A percentile compares a stretch with the other conserved stretches of the same genome.
Evolutionary conservation across 495 filamentous ascomycete genomes (phyloP).

Genomic region (Delitschia confertaspora): DNA sequence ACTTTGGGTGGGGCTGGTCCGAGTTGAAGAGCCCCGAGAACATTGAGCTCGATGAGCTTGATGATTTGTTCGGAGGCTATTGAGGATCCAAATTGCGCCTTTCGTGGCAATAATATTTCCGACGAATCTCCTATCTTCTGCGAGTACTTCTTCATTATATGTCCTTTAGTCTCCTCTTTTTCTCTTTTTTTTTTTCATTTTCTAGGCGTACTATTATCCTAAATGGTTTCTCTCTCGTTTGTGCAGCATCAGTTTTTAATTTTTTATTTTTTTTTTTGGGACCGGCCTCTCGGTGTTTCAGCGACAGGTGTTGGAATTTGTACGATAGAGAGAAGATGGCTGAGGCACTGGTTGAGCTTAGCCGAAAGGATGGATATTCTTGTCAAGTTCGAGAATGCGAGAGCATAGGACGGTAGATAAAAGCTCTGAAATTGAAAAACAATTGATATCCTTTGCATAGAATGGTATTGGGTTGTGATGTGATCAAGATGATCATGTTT

Average conservation of each 20-base stretch:
- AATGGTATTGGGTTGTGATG: too few relatives aligned
- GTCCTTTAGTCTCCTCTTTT: conserved; percentile 15
- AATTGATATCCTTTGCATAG: conserved; percentile 15
- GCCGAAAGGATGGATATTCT: conserved; percentile 11
- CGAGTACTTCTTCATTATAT: background rate
- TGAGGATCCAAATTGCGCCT: conserved; percentile 12
- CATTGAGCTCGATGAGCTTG: conserved; percentile 85
- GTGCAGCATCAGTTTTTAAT: conserved; percentile 16
- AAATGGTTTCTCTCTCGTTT: conserved; percentile 19
- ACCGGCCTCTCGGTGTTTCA: conserved; percentile 11
- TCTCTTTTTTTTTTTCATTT: conserved; percentile 12
- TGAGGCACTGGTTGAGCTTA: conserved; percentile 20
- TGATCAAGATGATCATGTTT: too few relatives aligned
- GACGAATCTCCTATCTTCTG: conserved; percentile 13
- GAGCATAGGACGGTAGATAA: conserved; percentile 6
- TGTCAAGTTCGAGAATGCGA: background rate
- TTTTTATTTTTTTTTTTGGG: too few relatives aligned
- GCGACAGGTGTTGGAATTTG: conserved; percentile 3
- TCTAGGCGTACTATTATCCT: conserved; percentile 15
- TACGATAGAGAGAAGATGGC: conserved; percentile 18
- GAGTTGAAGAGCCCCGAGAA: conserved; percentile 77
- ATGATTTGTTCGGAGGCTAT: conserved; percentile 68
- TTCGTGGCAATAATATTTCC: conserved; percentile 2
- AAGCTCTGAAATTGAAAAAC: conserved; percentile 26
- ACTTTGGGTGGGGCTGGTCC: conserved; percentile 17